These are phyloP conservation scores for Metahyphopichia silvanorum DNA, from an alignment of 805 yeast species.

Conservation along the genomic window DNA sequence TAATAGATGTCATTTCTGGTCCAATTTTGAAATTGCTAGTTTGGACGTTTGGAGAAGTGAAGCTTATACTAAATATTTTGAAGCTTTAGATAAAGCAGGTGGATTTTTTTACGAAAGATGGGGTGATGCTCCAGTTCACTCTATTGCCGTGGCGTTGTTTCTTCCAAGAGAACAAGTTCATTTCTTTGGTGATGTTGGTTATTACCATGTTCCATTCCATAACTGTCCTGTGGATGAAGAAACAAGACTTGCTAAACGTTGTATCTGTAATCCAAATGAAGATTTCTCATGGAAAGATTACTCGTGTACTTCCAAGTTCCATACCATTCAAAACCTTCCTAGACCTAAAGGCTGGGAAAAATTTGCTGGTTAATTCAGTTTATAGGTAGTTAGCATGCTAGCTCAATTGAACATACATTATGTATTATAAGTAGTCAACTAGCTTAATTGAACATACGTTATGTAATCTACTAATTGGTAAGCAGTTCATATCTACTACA, in stretches of 20 bases:
- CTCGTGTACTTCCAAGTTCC: conserved; percentile 68
- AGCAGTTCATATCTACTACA: no score
- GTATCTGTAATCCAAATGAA: conserved; percentile 69
- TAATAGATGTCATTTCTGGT: conserved; percentile 88
- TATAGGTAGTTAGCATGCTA: neutral
- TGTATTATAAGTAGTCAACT: no score
- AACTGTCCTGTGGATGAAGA: conserved; percentile 72
- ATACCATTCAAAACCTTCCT: conserved; percentile 48
- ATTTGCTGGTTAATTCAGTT: conserved; percentile 35
- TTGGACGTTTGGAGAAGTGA: conserved; percentile 72
- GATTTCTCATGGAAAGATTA: conserved; percentile 78
- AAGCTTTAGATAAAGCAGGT: conserved; percentile 72
- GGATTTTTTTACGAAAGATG: conserved; percentile 93
- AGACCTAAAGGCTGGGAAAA: conserved; percentile 74
- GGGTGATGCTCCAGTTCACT: conserved; percentile 95
- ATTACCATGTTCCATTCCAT: conserved; percentile 77
- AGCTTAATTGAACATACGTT: no score
- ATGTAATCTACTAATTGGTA: no score
- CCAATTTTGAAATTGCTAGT: conserved; percentile 81
- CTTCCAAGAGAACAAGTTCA: conserved; percentile 65
- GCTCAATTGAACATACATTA: neutral
- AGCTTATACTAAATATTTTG: conserved; percentile 69
- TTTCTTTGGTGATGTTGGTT: conserved; percentile 80
- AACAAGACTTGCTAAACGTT: conserved; percentile 56
- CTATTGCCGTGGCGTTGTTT: conserved; percentile 81